Evolutionary conservation across 345 rosid genomes (phyloP).

Genomic region (Sonneratia caseolaris): DNA sequence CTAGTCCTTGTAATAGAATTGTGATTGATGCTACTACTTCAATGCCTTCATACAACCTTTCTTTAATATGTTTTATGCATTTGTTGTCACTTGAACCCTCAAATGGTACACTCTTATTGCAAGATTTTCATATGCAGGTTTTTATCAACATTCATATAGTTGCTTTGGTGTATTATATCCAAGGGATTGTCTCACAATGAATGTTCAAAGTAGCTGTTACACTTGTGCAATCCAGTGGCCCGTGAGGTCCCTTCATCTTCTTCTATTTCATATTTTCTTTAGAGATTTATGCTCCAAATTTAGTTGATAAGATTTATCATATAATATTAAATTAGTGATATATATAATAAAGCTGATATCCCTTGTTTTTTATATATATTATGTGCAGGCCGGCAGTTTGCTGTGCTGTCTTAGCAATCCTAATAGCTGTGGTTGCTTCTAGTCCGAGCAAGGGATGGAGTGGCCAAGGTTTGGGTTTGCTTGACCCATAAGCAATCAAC

Average conservation of each 20-base stretch:
- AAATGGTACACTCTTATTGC: neutral
- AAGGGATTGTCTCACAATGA: conserved; percentile 76
- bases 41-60: no score
- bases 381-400: conserved; percentile 59
- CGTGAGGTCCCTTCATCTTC: conserved; percentile 49
- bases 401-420: conserved; percentile 61
- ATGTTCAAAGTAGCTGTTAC: conserved; percentile 95
- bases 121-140: conserved; percentile 39
- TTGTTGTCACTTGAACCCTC: no score
- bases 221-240: conserved; percentile 80
- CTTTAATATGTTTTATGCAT: no score
- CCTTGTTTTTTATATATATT: conserved; percentile 14
- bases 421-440: conserved; percentile 92
- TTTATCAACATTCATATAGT: conserved; percentile 89
- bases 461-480: conserved; percentile 95
- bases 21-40: no score
- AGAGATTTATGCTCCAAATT: no score
- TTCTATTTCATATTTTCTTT: neutral
- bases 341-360: neutral
- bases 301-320: no score
- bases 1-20: no score
- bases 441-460: conserved; percentile 99
- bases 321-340: no score
- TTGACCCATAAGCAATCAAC: conserved; percentile 74
- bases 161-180: conserved; percentile 86